These are phyloP conservation scores for Naegleria lovaniensis DNA, from an alignment of 208 protist genomes.

Conservation along the genomic window DNA sequence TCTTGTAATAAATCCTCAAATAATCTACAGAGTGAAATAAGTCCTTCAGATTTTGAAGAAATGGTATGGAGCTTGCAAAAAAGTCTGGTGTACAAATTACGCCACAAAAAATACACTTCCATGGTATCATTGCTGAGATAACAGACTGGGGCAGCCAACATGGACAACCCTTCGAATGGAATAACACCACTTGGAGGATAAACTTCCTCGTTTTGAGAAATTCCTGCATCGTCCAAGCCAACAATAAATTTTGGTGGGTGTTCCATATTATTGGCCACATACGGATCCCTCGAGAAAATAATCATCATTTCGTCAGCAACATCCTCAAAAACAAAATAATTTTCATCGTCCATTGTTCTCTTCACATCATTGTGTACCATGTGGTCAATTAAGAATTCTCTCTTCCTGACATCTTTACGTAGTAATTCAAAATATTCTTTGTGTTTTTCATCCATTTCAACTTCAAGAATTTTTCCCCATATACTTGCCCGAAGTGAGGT, in stretches of 20 bases:
- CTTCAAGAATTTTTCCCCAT: neutral
- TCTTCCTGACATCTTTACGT: conserved; percentile 26
- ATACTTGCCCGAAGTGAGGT: neutral
- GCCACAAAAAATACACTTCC: conserved; percentile 41
- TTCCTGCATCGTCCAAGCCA: neutral
- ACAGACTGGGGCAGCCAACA: conserved; percentile 35
- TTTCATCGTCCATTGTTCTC: conserved; percentile 31
- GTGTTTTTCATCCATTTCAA: neutral
- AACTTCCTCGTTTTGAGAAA: neutral
- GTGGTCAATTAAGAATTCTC: conserved; percentile 35
- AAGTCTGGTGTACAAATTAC: conserved; percentile 36
- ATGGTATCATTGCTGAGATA: conserved; percentile 33
- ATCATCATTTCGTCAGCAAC: conserved; percentile 32
- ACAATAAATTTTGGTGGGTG: conserved; percentile 8
- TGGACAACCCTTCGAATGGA: conserved; percentile 35
- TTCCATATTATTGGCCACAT: neutral
- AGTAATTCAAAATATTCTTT: conserved; percentile 31
- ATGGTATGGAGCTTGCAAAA: conserved; percentile 39
- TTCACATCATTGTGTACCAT: conserved; percentile 37
- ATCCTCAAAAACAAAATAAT: conserved; percentile 48
- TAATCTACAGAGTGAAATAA: conserved; percentile 39
- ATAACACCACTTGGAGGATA: conserved; percentile 43
- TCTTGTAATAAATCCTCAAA: conserved; percentile 43
- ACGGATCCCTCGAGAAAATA: conserved; percentile 26
- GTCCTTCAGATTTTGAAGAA: conserved; percentile 21